Evolutionary conservation across 345 rosid genomes (phyloP).

Genomic region (Garcia nutans): DNA sequence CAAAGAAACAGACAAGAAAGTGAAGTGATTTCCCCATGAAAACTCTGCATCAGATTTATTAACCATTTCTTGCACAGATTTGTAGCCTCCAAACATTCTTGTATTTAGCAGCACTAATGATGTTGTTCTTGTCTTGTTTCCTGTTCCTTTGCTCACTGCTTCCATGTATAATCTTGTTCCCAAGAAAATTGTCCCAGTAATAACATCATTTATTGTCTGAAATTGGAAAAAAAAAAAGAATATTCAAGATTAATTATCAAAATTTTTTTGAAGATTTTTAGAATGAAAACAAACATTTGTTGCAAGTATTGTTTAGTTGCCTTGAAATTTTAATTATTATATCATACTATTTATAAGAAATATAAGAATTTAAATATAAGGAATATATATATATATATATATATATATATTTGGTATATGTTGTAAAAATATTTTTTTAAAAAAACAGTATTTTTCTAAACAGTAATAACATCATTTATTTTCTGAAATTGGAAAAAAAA

Average conservation of each 20-base stretch:
- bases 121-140: slow-evolving; percentile 21
- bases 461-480: slow-evolving; percentile 48
- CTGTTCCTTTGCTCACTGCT: slow-evolving; percentile 17
- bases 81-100: slow-evolving; percentile 22
- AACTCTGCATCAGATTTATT: slow-evolving; percentile 26
- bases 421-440: too few species aligned
- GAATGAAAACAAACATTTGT: too few species aligned
- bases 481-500: slow-evolving; percentile 26
- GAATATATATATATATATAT: too few species aligned
- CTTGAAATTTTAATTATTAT: too few species aligned
- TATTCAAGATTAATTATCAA: too few species aligned
- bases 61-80: slow-evolving; percentile 45
- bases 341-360: too few species aligned
- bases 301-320: too few species aligned
- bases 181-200: slow-evolving; percentile 43
- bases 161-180: slow-evolving; percentile 50
- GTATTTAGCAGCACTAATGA: slow-evolving; percentile 53
- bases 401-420: too few species aligned
- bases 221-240: too few species aligned
- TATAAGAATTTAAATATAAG: too few species aligned
- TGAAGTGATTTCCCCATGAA: slow-evolving; percentile 50
- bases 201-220: slow-evolving; percentile 54
- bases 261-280: too few species aligned
- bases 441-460: too few species aligned
- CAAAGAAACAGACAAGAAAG: slow-evolving; percentile 31